Conservation (phyloP, 768 basidiomycete species). For the Exidia glandulosa region DNA sequence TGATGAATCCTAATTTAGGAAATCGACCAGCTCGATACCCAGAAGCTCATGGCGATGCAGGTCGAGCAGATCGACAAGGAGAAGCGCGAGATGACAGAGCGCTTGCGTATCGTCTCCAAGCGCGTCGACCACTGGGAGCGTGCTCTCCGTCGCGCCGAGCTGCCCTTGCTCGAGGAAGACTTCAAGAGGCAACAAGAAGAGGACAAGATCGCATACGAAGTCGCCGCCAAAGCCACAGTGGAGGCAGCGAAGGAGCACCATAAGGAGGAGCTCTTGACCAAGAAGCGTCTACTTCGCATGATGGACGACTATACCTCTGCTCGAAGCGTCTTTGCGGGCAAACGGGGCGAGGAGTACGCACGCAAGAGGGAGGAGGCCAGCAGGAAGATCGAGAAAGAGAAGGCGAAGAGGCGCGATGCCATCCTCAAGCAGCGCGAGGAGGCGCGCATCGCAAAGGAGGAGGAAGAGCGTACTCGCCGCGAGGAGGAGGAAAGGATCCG, state of each 20-base stretch:
- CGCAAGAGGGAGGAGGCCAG: conserved; percentile 44
- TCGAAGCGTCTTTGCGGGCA: conserved; percentile 41
- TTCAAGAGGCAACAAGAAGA: conserved; percentile 75
- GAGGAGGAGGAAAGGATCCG: conserved; percentile 24
- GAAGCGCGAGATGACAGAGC: conserved; percentile 75
- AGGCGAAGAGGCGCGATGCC: conserved; percentile 51
- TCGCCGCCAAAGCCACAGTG: conserved; percentile 43
- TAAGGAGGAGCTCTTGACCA: conserved; percentile 56
- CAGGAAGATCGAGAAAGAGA: conserved; percentile 75
- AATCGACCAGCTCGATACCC: conserved; percentile 75
- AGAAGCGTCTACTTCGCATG: conserved; percentile 65
- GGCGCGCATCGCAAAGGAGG: conserved; percentile 33
- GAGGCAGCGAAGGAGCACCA: conserved; percentile 49
- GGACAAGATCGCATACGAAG: conserved; percentile 62
- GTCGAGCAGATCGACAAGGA: conserved; percentile 96
- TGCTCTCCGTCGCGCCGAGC: conserved; percentile 87
- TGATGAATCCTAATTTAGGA: conserved; percentile 27
- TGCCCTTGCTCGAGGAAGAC: conserved; percentile 73
- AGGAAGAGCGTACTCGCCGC: conserved; percentile 24
- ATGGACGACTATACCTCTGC: conserved; percentile 52
- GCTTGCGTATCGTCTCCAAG: conserved; percentile 73
- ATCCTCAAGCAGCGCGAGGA: conserved; percentile 52
- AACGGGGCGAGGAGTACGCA: conserved; percentile 55
- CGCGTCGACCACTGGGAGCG: conserved; percentile 93
- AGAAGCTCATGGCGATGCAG: conserved; percentile 78